phyloP scores from a whole-genome alignment of 345 rosid species.

The Lepidium didymum region DNA sequence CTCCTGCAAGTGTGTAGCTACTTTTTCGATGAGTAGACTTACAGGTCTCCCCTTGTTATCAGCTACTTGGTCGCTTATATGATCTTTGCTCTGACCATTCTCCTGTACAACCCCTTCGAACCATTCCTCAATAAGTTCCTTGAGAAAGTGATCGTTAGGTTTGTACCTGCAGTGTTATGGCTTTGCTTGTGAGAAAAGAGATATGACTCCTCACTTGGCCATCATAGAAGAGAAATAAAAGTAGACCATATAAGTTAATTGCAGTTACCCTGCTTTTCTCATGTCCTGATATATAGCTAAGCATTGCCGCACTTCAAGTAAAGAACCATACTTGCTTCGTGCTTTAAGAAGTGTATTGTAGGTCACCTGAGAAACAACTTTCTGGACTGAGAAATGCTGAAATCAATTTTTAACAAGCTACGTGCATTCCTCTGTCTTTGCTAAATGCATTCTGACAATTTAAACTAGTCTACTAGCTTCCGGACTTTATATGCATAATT shows the following conservation, averaged over 20 bases:
- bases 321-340: constrained; percentile 72
- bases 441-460: not conserved
- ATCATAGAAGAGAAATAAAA: constrained; percentile 10
- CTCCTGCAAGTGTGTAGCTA: constrained; percentile 63
- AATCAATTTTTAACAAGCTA: not conserved
- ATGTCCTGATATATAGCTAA: constrained; percentile 80
- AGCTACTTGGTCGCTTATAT: constrained; percentile 29
- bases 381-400: constrained; percentile 15
- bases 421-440: not conserved
- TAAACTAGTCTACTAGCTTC: not conserved
- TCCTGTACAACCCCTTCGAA: constrained; percentile 84
- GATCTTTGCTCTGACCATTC: constrained; percentile 32
- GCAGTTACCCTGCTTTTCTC: constrained; percentile 83
- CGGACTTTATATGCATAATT: not conserved
- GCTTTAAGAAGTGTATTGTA: constrained; percentile 80
- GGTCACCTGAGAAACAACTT: constrained; percentile 58
- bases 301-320: constrained; percentile 80
- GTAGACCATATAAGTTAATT: not conserved
- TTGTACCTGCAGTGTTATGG: constrained; percentile 51
- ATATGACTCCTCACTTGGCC: not conserved
- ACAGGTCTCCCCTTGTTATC: constrained; percentile 40
- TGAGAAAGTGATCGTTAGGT: constrained; percentile 74
- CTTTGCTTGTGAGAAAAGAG: constrained; percentile 8
- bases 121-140: constrained; percentile 90
- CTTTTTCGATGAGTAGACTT: constrained; percentile 67